Conservation (phyloP, 495 filamentous ascomycete genomes). For the Emericellopsis terricola region DNA sequence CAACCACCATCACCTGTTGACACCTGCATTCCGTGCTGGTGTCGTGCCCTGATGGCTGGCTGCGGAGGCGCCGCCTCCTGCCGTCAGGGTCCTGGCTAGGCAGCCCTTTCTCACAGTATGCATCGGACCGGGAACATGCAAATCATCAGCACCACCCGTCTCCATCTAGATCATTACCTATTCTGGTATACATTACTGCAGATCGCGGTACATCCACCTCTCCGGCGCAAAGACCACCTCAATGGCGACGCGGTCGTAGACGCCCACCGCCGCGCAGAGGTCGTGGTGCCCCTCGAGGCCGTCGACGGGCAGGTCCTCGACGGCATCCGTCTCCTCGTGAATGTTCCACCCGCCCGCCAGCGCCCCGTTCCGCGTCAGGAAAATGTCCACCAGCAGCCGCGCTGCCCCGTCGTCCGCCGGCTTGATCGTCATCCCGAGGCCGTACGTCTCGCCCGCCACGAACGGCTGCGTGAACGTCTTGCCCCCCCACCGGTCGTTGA, state of each 20-base stretch:
- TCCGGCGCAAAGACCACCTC: slow-evolving; percentile 46
- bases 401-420: slow-evolving; percentile 6
- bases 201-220: slow-evolving; percentile 15
- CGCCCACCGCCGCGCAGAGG: slow-evolving; percentile 62
- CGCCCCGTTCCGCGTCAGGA: slow-evolving; percentile 58
- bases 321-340: slow-evolving; percentile 63
- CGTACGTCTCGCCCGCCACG: slow-evolving; percentile 23
- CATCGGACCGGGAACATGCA: too few species aligned
- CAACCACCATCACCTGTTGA: too few species aligned
- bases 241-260: slow-evolving; percentile 53
- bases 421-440: slow-evolving; percentile 50
- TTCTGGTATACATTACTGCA: not conserved
- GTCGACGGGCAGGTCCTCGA: slow-evolving; percentile 40
- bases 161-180: not conserved
- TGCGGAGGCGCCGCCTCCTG: too few species aligned
- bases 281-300: slow-evolving; percentile 72
- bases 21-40: too few species aligned
- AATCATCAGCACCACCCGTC: too few species aligned
- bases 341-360: slow-evolving; percentile 56
- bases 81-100: too few species aligned
- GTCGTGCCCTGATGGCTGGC: too few species aligned
- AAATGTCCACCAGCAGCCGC: slow-evolving; percentile 37
- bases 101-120: too few species aligned
- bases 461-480: slow-evolving; percentile 44
- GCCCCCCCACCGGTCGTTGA: slow-evolving; percentile 77